Percentiles rank a stretch among this genome's conserved stretches.
Conservation (phyloP, 139 green algal genomes). For the Coccomyxa sp. region DNA sequence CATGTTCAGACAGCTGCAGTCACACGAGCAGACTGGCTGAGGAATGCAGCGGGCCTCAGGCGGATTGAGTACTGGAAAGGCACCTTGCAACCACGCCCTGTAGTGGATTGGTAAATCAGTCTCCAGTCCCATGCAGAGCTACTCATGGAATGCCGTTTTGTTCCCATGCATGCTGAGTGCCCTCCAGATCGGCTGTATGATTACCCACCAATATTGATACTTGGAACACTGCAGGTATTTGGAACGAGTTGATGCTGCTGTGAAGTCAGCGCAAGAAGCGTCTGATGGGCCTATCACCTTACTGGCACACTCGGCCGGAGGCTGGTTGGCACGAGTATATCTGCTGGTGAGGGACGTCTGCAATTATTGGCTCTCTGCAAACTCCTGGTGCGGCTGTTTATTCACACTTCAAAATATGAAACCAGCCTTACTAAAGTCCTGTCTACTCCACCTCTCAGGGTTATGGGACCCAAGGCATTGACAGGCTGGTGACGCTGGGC, state of each 20-base stretch:
- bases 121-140: not conserved
- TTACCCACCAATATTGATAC: not conserved
- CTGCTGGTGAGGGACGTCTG: constrained; percentile 34
- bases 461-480: constrained; percentile 27
- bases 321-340: constrained; percentile 79
- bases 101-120: constrained; percentile 78
- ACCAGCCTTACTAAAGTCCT: not conserved
- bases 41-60: constrained; percentile 75
- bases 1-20: constrained; percentile 42
- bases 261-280: constrained; percentile 51
- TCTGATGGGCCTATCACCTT: constrained; percentile 59
- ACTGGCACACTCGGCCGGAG: constrained; percentile 81
- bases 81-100: constrained; percentile 78
- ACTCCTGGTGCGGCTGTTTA: no score
- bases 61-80: constrained; percentile 84
- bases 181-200: not conserved
- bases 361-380: not conserved
- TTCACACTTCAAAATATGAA: not conserved
- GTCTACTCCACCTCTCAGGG: not conserved
- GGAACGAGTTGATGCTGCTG: constrained; percentile 37
- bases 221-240: not conserved
- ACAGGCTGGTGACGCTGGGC: constrained; percentile 75
- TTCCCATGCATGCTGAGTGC: not conserved
- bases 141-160: not conserved
- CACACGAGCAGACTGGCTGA: constrained; percentile 65